Evolutionary conservation across 179 eudicot species (phyloP).

Genomic region (Gypsophila paniculata): DNA sequence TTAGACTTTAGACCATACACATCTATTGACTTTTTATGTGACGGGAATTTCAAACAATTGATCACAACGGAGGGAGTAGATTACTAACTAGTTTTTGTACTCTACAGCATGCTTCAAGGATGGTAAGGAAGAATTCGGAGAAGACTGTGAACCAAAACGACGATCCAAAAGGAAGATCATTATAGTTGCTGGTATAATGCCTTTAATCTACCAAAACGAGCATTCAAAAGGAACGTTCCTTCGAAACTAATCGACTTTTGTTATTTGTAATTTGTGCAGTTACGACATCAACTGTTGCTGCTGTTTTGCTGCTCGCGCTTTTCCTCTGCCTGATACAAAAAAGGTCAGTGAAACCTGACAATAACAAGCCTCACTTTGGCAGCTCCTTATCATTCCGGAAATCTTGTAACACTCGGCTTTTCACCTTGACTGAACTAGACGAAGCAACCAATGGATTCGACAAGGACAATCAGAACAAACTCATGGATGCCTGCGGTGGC

Average conservation of each 20-base stretch:
- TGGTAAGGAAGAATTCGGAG: constrained; percentile 47
- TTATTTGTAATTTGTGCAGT: constrained; percentile 34
- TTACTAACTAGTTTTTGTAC: constrained; percentile 2
- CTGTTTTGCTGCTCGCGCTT: constrained; percentile 40
- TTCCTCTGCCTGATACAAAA: constrained; percentile 40
- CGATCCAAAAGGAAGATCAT: constrained; percentile 33
- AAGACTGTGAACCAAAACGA: constrained; percentile 40
- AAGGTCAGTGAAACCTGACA: constrained; percentile 36
- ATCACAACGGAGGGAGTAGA: neutral
- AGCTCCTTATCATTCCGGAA: constrained; percentile 42
- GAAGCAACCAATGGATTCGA: constrained; percentile 64
- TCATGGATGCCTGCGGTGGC: constrained; percentile 31
- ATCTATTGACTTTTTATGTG: too few relatives aligned
- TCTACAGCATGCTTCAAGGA: constrained; percentile 57
- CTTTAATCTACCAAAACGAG: neutral
- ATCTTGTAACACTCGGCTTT: constrained; percentile 48
- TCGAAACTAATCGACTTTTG: constrained; percentile 1
- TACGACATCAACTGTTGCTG: constrained; percentile 38
- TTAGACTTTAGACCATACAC: too few relatives aligned
- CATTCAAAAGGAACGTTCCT: neutral
- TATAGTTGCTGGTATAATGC: constrained; percentile 46
- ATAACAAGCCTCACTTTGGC: constrained; percentile 32
- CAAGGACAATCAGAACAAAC: constrained; percentile 35
- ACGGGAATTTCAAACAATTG: too few relatives aligned
- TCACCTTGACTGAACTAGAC: constrained; percentile 62